Base-by-base conservation (phyloP, 2,329 filamentous ascomycete genomes). In the Cercospora nicotianae region DNA sequence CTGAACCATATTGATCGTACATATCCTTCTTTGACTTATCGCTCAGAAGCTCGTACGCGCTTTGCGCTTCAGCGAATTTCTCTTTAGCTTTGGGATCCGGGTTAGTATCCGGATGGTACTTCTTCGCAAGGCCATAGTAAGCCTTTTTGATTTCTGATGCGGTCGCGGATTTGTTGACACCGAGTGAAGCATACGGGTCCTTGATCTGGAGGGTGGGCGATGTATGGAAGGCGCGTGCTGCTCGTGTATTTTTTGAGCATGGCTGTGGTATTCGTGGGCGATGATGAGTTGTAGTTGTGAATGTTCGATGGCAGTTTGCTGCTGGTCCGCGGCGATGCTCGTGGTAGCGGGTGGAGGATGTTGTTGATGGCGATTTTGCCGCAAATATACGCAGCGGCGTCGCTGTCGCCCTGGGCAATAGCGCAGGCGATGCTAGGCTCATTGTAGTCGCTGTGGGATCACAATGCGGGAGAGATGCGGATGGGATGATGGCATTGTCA, bases 41-140 rank as follows among this genome's bases (percentile, higher is more conserved):
- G 58, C 93, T 96, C 7, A 99, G 85, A 51, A 97, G 85, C 80
- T 99, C 95, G 81, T 99, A 99, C 26, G 95, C 93, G 33, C 91
- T 88, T 80, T 99, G 95, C 64, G 96, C 92, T 74, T 97, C 94
- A 71, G 90, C 87, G 76, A 99, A 99, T 76, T 91, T 94, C 75
- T 98, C 95, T 79, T 98, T 98, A 39, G 95, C 94, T n/a, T 84
- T 86, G 2, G 92, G 80, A 74, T 98, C 95, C 80, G 98, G 98
- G 85, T 98, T 99, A 39, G 95, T 98, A 79, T 99, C 95, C 8
- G 95, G 95, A 76, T 99, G 95, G 79, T 89, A 99, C 78, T 98
- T 99, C 81, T 99, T 99, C 20, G 95, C 95, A 67, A 98, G 85
- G 61, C 94, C 92, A 79, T 99, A 99, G 83, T 99, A 99, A 3